Evolutionary conservation across 495 filamentous ascomycete species (phyloP), one percentile per base, ranked within the genome.

Genomic region (Echria macrotheca): DNA sequence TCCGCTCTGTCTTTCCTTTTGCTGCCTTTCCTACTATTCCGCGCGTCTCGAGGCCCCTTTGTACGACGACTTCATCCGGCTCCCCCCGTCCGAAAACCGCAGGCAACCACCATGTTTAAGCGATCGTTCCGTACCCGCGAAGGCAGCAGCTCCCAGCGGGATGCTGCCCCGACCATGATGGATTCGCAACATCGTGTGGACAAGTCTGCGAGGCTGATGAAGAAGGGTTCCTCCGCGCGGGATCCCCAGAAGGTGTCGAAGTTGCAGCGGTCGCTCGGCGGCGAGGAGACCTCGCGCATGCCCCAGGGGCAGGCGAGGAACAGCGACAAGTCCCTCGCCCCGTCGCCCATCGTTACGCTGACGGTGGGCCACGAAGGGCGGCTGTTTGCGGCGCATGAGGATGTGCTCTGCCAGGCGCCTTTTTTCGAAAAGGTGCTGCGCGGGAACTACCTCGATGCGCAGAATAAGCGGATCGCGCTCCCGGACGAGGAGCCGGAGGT

Each of bases 311-410:
- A 83, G 79, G 64, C 74, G 65, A 68, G 67, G 64, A 59, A 65
- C 75, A 61, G 59, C 52, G 68, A 64, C 47, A 58, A 63, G 47
- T 54, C 58, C 45, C 37, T 67, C 56, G 64, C 65, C 28, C 67
- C 82, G 50, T 88, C 85, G 53, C 83, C 87, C 54, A 91, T 95
- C 68, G 71, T 95, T 64, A 91, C 88, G 44, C 71, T 95, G 59
- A 76, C 85, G 58, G 83, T 95, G 56, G 88, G 90, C 26, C 70
- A 66, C 40, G 89, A 94, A 51, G 80, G 83, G 63, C 85, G 89
- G 55, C 76, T 95, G 65, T 96, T 96, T 74, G 87, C 88, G 31
- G 89, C 89, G 39, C 91, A 95, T 71, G 86, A 90, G 75, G 81
- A 89, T 60, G 82, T 95, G 63, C 80, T 96, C 42, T 78, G 76